Conservation (phyloP, 331 rosid genomes). For the Saraca asoca region DNA sequence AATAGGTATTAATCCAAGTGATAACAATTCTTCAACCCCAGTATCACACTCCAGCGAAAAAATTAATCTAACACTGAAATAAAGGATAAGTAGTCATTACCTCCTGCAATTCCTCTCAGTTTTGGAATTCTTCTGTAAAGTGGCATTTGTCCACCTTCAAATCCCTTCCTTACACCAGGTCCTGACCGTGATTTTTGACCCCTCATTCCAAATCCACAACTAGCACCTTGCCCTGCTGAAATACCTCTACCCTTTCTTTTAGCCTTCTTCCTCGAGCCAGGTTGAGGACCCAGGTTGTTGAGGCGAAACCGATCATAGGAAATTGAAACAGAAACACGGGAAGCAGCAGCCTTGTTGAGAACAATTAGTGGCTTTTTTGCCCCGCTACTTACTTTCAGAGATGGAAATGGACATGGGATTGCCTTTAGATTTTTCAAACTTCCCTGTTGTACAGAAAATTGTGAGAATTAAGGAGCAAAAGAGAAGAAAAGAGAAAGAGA, state of each 20-base stretch:
- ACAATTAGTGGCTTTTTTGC: constrained; percentile 42
- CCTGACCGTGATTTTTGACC: constrained; percentile 98
- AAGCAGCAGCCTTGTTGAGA: constrained; percentile 46
- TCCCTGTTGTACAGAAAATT: constrained; percentile 54
- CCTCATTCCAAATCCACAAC: constrained; percentile 98
- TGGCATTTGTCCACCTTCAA: constrained; percentile 99
- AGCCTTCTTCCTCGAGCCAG: constrained; percentile 82
- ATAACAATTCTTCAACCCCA: neutral
- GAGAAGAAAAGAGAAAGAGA: neutral
- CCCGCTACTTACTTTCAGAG: constrained; percentile 29
- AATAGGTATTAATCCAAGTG: neutral
- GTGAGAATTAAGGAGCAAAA: neutral
- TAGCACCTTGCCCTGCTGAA: constrained; percentile 90
- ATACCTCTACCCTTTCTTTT: constrained; percentile 95
- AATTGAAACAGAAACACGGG: constrained; percentile 30
- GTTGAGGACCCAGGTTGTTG: constrained; percentile 85
- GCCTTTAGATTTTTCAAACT: constrained; percentile 47
- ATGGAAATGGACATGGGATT: constrained; percentile 35
- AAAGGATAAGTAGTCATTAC: constrained; percentile 39
- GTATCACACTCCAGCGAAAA: neutral
- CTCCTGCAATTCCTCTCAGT: constrained; percentile 94
- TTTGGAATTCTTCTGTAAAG: constrained; percentile 89
- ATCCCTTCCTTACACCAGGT: constrained; percentile 79
- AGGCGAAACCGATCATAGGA: constrained; percentile 63
- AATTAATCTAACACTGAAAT: neutral